Evolutionary conservation across 352 stramenopile genomes (phyloP).

Genomic region (Lagenidium sp.): DNA sequence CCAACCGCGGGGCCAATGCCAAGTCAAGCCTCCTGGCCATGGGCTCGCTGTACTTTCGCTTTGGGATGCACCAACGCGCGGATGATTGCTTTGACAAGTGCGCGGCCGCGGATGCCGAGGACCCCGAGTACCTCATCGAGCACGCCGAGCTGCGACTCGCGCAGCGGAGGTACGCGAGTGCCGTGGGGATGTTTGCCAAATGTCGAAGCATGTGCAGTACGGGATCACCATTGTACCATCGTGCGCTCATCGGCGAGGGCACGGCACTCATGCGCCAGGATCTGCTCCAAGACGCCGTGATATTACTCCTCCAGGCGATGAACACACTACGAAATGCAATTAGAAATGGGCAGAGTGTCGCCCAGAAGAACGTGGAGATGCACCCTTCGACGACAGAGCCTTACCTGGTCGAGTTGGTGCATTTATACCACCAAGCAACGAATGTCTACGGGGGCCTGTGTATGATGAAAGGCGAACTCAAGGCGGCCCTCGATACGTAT

Average conservation of each 20-base stretch:
- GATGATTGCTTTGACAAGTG: slow-evolving; percentile 34
- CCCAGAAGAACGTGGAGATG: neutral
- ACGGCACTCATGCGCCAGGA: slow-evolving; percentile 24
- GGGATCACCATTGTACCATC: slow-evolving; percentile 21
- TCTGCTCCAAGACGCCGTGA: slow-evolving; percentile 28
- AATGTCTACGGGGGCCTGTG: slow-evolving; percentile 43
- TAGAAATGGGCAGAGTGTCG: neutral
- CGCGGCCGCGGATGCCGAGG: slow-evolving; percentile 15
- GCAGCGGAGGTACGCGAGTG: slow-evolving; percentile 25
- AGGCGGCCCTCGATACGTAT: slow-evolving; percentile 38
- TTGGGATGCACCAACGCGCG: slow-evolving; percentile 42
- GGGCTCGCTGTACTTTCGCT: slow-evolving; percentile 39
- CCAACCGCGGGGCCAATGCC: slow-evolving; percentile 28
- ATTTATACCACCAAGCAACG: slow-evolving; percentile 26
- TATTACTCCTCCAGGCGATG: slow-evolving; percentile 29
- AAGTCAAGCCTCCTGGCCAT: slow-evolving; percentile 23
- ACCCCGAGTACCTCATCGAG: slow-evolving; percentile 37
- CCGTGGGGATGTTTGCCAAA: slow-evolving; percentile 28
- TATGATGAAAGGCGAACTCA: slow-evolving; percentile 39
- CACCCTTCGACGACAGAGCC: neutral
- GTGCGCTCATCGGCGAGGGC: slow-evolving; percentile 37
- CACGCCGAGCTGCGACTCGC: slow-evolving; percentile 35
- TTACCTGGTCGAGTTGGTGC: slow-evolving; percentile 10
- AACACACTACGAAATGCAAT: slow-evolving; percentile 22
- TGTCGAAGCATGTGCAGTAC: slow-evolving; percentile 18